These are phyloP conservation scores for Escallonia herrerae DNA, from an alignment of 129 eudicot genomes.

Conservation along the genomic window DNA sequence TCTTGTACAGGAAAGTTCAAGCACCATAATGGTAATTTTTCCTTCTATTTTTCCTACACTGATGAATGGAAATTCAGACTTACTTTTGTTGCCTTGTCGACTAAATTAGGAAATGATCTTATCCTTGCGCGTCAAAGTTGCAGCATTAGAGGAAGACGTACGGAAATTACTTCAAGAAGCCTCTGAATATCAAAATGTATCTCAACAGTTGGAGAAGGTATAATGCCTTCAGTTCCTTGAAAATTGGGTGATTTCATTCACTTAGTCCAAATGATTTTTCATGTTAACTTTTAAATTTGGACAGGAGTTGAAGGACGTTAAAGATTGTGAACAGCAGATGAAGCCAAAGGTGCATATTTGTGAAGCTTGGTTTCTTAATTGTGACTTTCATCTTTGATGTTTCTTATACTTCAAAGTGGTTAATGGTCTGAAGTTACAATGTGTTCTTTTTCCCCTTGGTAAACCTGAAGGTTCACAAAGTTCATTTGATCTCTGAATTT, in stretches of 20 bases:
- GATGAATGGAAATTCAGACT: too few relatives aligned
- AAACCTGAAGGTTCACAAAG: too few relatives aligned
- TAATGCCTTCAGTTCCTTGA: conserved; percentile 13
- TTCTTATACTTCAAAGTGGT: too few relatives aligned
- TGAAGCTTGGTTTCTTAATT: background rate
- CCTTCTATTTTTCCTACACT: too few relatives aligned
- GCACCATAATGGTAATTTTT: too few relatives aligned
- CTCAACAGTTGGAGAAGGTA: conserved; percentile 69
- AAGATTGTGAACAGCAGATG: conserved; percentile 66
- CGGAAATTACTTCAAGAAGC: conserved; percentile 52
- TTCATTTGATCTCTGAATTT: too few relatives aligned
- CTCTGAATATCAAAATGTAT: conserved; percentile 45
- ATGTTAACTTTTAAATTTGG: conserved; percentile 10
- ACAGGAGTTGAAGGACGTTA: conserved; percentile 89
- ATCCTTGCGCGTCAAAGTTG: conserved; percentile 55
- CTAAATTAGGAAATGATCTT: conserved; percentile 37
- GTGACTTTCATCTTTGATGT: too few relatives aligned
- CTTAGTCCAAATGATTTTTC: conserved; percentile 3
- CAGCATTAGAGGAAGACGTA: conserved; percentile 56
- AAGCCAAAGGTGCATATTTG: conserved; percentile 68
- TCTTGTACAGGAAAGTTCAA: too few relatives aligned
- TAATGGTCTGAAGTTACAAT: too few relatives aligned
- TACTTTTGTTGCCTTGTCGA: background rate
- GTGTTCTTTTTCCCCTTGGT: too few relatives aligned
- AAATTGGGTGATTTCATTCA: conserved; percentile 5